Evolutionary conservation across 805 yeast species (phyloP), one percentile per base, ranked within the genome.

Genomic region (Yamadazyma phyllophila): DNA sequence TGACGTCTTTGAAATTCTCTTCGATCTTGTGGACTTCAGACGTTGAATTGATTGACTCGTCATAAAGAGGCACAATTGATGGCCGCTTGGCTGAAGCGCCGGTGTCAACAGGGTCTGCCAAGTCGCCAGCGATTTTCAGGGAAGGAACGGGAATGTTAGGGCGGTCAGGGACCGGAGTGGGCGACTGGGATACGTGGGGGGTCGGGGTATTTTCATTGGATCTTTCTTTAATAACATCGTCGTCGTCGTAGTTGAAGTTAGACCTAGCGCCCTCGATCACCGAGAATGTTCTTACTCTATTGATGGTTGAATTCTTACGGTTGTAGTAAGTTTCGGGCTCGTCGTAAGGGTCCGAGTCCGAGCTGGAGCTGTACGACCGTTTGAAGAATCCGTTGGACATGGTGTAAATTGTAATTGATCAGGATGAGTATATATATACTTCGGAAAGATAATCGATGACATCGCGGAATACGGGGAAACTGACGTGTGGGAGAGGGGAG

Each of bases 321-420:
- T 73, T 67, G 61, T 86, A 85, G 60, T 86, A 86, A 20, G 75
- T 69, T 40, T 84, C 91, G 0, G 92, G 77, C n/a, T 69, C 64
- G 13, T 84, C 83, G 51, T 72, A 83, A 0, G 94, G 94, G 58
- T 84, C 83, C n/a, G 76, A 78, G 29, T 76, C 81, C 24, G 68
- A 57, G 1, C 59, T 47, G 5, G 61, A 46, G 3, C 82, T 76
- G 2, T 77, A 70, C 56, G 40, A 61, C 54, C 47, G 60, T 29
- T 37, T 42, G 27, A 29, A 36, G 30, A 31, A 8, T 15, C 34
- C 27, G 26, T 29, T 29, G 20, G 32, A 8, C 39, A 41, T 41
- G 24, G 26, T 24, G 17, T 13, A 37, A 26, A 13, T 32, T 13
- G 2, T 3, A 17, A 27, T 5, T 11, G 7, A 4, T 29, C 31